phyloP scores from a whole-genome alignment of 352 stramenopile genomes.

The Globisporangium mamillatum region DNA sequence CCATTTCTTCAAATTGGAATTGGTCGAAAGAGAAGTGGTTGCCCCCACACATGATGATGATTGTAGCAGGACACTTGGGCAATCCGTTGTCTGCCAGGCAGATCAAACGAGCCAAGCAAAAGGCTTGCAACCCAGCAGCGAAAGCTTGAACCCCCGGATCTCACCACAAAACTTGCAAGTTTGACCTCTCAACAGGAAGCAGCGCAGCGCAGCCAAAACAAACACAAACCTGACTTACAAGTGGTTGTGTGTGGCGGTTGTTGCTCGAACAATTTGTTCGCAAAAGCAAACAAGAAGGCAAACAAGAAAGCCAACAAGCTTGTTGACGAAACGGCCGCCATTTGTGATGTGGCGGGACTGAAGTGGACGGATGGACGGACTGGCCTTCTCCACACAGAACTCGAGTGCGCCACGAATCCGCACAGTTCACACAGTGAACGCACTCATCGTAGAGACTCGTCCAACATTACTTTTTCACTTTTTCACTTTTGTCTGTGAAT shows the following conservation, averaged over 20 bases:
- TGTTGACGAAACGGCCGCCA: too few relatives aligned
- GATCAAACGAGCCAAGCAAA: background rate
- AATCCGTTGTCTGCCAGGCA: background rate
- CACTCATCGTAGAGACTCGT: background rate
- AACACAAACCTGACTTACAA: too few relatives aligned
- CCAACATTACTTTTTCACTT: background rate
- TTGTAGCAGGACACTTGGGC: background rate
- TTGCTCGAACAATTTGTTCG: background rate
- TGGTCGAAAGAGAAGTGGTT: background rate
- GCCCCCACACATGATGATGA: background rate
- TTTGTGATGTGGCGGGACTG: background rate
- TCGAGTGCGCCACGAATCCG: background rate
- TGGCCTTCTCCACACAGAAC: background rate
- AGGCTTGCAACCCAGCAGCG: background rate
- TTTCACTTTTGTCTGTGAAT: background rate
- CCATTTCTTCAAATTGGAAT: background rate
- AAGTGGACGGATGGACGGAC: conserved; percentile 7
- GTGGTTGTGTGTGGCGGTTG: background rate
- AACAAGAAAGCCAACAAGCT: too few relatives aligned
- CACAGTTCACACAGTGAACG: background rate
- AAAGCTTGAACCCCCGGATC: conserved; percentile 2
- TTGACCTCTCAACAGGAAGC: too few relatives aligned
- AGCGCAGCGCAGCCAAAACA: too few relatives aligned
- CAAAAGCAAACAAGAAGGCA: too few relatives aligned
- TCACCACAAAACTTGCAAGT: background rate